Conservation (phyloP, 192 early-diverging fungal species). For the Mortierella claussenii region DNA sequence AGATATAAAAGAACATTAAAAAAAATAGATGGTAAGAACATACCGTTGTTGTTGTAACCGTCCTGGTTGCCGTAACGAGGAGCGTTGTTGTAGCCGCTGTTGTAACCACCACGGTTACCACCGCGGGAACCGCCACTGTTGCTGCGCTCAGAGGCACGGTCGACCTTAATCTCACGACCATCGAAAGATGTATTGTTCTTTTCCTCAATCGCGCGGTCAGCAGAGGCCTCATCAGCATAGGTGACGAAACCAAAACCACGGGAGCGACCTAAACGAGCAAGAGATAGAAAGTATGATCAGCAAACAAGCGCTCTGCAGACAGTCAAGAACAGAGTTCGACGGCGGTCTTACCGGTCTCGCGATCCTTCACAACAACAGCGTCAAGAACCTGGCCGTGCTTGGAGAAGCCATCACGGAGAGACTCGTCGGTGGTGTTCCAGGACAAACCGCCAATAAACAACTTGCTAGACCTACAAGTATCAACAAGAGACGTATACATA, state of each 20-base stretch:
- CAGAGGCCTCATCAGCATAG: constrained; percentile 55
- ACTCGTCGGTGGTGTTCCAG: constrained; percentile 72
- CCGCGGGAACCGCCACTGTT: constrained; percentile 32
- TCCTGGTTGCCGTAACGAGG: too few relatives aligned
- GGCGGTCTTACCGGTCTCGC: constrained; percentile 75
- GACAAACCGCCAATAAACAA: constrained; percentile 76
- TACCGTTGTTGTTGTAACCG: constrained; percentile 9
- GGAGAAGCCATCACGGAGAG: constrained; percentile 69
- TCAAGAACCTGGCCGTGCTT: constrained; percentile 71
- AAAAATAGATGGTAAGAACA: not conserved
- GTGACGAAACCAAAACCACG: constrained; percentile 90
- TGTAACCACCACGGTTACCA: constrained; percentile 29
- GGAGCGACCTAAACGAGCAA: constrained; percentile 66
- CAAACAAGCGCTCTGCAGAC: too few relatives aligned
- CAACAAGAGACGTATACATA: too few relatives aligned
- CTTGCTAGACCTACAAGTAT: constrained; percentile 50
- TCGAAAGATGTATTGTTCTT: constrained; percentile 78
- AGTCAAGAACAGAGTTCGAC: too few relatives aligned
- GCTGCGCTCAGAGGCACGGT: constrained; percentile 54
- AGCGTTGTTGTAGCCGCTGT: too few relatives aligned
- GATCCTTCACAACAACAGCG: constrained; percentile 75
- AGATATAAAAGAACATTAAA: not conserved
- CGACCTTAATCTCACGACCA: constrained; percentile 74
- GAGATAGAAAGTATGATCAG: too few relatives aligned
- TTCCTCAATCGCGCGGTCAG: constrained; percentile 67